These are phyloP conservation scores for Brassica carinata DNA, from an alignment of 345 rosid species.

Conservation along the genomic window DNA sequence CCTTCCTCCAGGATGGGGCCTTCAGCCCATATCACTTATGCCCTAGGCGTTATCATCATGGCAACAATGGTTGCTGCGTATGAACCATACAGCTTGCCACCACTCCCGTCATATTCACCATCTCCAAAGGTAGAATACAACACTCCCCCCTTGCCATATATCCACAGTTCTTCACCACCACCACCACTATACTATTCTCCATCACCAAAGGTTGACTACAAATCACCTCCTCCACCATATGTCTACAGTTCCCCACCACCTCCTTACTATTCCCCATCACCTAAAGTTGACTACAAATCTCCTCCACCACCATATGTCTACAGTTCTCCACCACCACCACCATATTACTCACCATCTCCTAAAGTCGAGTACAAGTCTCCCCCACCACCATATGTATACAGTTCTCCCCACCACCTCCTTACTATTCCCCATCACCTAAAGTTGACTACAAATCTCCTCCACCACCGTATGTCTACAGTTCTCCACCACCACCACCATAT, in stretches of 20 bases:
- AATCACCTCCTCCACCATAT: not conserved
- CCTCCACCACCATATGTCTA: constrained; percentile 22
- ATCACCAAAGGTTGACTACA: not conserved
- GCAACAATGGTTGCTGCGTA: constrained; percentile 19
- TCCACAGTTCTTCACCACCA: not conserved
- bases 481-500: not conserved
- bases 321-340: constrained; percentile 20
- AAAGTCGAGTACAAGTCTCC: constrained; percentile 1
- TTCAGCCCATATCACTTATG: constrained; percentile 24
- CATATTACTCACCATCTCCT: constrained; percentile 19
- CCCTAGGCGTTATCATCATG: constrained; percentile 28
- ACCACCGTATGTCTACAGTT: not conserved
- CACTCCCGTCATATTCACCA: not conserved
- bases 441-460: not conserved
- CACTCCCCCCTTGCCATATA: not conserved
- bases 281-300: not conserved
- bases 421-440: not conserved
- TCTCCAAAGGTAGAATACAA: not conserved
- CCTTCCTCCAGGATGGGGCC: too few relatives aligned
- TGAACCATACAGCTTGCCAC: constrained; percentile 5
- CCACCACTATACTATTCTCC: not conserved
- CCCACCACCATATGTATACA: constrained; percentile 26
- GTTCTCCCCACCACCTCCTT: constrained; percentile 16
- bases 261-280: not conserved
- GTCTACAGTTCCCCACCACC: not conserved